Conservation (phyloP, 441 rosid genomes). For the Pelargonium myrrhifolium region DNA sequence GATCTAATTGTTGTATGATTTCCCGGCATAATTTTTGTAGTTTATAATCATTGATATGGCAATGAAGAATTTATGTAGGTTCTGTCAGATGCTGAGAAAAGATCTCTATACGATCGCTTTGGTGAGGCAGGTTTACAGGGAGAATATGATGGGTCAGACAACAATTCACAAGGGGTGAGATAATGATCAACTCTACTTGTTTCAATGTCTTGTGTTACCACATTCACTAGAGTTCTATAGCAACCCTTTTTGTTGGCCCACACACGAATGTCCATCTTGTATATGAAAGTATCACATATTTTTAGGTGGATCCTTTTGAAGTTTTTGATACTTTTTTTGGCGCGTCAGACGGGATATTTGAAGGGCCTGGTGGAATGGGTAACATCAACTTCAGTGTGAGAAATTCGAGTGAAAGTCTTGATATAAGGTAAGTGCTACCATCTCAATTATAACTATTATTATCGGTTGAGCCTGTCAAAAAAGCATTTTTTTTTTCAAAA, state of each 20-base stretch:
- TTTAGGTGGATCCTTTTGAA: slow-evolving; percentile 82
- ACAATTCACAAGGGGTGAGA: slow-evolving; percentile 48
- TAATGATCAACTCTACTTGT: slow-evolving; percentile 14
- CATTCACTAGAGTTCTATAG: neutral
- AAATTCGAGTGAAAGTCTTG: slow-evolving; percentile 52
- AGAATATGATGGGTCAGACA: slow-evolving; percentile 43
- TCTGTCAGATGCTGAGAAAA: slow-evolving; percentile 87
- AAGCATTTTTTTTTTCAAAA: neutral
- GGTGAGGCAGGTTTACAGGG: slow-evolving; percentile 75
- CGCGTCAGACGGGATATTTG: slow-evolving; percentile 63
- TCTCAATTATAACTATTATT: neutral
- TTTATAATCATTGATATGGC: slow-evolving; percentile 20
- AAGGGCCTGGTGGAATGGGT: slow-evolving; percentile 45
- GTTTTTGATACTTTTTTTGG: slow-evolving; percentile 78
- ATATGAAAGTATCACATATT: neutral
- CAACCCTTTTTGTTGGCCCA: neutral
- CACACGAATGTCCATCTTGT: slow-evolving; percentile 9
- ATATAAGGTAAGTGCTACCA: slow-evolving; percentile 45
- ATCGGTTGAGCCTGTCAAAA: neutral
- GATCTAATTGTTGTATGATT: slow-evolving; percentile 4
- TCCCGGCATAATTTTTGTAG: neutral
- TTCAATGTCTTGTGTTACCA: neutral
- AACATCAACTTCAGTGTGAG: slow-evolving; percentile 52
- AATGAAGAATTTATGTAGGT: slow-evolving; percentile 57
- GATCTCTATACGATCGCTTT: slow-evolving; percentile 73